Conservation (phyloP, 192 early-diverging fungal genomes). For the Linderina pennispora region DNA sequence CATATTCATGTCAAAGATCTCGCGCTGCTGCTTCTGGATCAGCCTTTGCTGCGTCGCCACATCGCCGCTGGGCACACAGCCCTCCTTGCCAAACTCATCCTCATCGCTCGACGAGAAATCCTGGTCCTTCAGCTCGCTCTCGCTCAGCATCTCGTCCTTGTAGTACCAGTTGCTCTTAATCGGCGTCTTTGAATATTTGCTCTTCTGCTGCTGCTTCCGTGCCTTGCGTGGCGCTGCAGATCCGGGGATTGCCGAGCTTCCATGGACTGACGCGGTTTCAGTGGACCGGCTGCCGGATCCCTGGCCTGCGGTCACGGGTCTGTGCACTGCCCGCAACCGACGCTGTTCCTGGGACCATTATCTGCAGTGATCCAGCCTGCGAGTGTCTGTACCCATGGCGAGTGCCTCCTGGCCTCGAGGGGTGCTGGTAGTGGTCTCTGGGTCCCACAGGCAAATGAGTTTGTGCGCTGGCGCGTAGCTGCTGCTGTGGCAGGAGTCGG, state of each 20-base stretch:
- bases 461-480: slow-evolving; percentile 18
- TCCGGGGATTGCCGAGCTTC: slow-evolving; percentile 5
- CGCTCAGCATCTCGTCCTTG: slow-evolving; percentile 37
- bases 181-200: slow-evolving; percentile 16
- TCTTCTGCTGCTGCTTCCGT: slow-evolving; percentile 10
- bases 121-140: slow-evolving; percentile 33
- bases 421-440: slow-evolving; percentile 6
- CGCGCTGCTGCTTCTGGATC: slow-evolving; percentile 45
- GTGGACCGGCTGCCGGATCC: slow-evolving; percentile 1
- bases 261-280: slow-evolving; percentile 27
- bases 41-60: slow-evolving; percentile 44
- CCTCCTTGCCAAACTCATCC: slow-evolving; percentile 38
- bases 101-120: slow-evolving; percentile 45
- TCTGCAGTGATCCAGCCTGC: slow-evolving; percentile 20
- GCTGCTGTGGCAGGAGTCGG: no score
- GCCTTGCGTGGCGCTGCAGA: slow-evolving; percentile 9
- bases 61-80: slow-evolving; percentile 22
- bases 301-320: slow-evolving; percentile 3
- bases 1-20: slow-evolving; percentile 38
- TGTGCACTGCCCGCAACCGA: slow-evolving; percentile 26
- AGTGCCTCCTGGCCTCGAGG: slow-evolving; percentile 4
- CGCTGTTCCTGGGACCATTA: slow-evolving; percentile 10
- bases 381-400: slow-evolving; percentile 26
- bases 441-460: slow-evolving; percentile 17
- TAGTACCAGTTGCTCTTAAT: slow-evolving; percentile 42